Base-by-base conservation (phyloP, 108 stramenopile species). In the Conticribra guillardii region DNA sequence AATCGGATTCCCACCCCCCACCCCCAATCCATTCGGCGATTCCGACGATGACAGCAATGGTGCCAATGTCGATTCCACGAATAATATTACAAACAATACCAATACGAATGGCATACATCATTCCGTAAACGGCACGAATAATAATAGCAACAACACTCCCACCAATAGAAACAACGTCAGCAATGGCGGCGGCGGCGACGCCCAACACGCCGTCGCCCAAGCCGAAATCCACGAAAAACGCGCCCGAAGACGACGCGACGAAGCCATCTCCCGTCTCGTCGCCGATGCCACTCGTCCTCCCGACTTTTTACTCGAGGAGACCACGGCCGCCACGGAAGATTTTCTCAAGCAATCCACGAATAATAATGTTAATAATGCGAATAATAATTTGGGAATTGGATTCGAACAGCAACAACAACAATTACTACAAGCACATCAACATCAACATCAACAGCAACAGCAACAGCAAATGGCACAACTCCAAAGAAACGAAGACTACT, bases 181-280 rank as follows among this genome's bases (percentile, higher is more conserved):
- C n/a, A n/a, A n/a, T n/a, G n/a, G n/a, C n/a, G n/a, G n/a, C n/a
- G n/a, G n/a, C n/a, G n/a, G n/a, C n/a, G n/a, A n/a, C n/a, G n/a
- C n/a, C n/a, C n/a, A n/a, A n/a, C n/a, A n/a, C n/a, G n/a, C n/a
- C n/a, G n/a, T n/a, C 30, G 45, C 27, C 21, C 29, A 60, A 24
- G 29, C 59, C 1, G 69, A 60, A 29, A 61, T 51, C 2, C 49
- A 51, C 30, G 71, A 73, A 56, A 63, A 64, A 24, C 71, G 78
- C 27, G 78, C 80, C 61, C 74, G 74, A 2, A 83, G 91, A 32
- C 89, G 89, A 48, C 82, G 94, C 21, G 91, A 95, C 72, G 94
- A 95, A 58, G 88, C 89, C 27, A 89, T 95, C 3, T 70, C 89
- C 22, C 87, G 94, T 18, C 64, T 95, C 21, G 91, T 95, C 64